phyloP scores from a whole-genome alignment of 345 rosid species.

The Eucalyptus polyanthemos region DNA sequence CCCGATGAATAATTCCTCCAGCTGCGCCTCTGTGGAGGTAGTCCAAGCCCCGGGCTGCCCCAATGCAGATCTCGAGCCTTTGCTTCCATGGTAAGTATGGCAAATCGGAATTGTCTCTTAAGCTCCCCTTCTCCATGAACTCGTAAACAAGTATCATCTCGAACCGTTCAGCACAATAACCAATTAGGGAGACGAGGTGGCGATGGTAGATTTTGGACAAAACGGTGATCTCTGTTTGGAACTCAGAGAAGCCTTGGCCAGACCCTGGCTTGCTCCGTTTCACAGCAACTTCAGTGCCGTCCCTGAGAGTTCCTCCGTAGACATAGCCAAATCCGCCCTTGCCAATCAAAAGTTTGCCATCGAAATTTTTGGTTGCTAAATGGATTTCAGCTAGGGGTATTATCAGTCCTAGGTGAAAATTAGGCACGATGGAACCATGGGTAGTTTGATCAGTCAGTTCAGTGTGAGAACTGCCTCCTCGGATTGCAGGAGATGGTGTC shows the following conservation, averaged over 20 bases:
- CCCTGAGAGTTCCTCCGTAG: constrained; percentile 19
- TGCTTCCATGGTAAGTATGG: constrained; percentile 37
- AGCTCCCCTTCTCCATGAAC: constrained; percentile 43
- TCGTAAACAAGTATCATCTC: constrained; percentile 58
- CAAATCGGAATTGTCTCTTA: constrained; percentile 18
- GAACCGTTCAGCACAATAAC: constrained; percentile 44
- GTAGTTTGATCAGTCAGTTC: background rate
- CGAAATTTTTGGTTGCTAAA: constrained; percentile 29
- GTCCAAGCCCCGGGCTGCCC: constrained; percentile 36
- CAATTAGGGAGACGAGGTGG: constrained; percentile 59
- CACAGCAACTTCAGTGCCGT: constrained; percentile 28
- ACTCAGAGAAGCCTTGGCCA: constrained; percentile 38
- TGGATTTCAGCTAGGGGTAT: constrained; percentile 22
- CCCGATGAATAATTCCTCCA: constrained; percentile 42
- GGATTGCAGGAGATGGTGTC: background rate
- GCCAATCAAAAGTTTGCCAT: constrained; percentile 17
- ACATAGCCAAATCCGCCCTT: constrained; percentile 36
- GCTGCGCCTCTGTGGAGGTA: constrained; percentile 36
- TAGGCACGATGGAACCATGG: background rate
- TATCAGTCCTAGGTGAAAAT: constrained; percentile 19
- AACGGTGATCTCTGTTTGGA: constrained; percentile 39
- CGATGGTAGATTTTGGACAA: constrained; percentile 51
- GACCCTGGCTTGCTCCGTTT: constrained; percentile 33
- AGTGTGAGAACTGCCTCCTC: background rate
- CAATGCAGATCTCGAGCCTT: constrained; percentile 52